Evolutionary conservation across 345 rosid genomes (phyloP), one percentile per base, ranked within the genome.

Genomic region (Eucalyptus urophylla): DNA sequence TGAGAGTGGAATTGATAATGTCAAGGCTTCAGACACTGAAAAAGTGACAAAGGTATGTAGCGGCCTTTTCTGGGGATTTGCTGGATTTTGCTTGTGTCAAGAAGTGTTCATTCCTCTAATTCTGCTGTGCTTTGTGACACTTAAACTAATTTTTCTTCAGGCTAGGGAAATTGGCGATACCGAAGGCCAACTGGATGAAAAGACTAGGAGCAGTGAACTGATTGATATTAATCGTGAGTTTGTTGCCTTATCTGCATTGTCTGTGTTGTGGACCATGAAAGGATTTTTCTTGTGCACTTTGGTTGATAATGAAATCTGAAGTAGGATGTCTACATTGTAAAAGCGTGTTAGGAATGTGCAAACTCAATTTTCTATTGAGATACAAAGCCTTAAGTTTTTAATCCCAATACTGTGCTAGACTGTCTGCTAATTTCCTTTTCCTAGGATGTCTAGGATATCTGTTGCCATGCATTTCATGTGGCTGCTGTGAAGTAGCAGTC

Each of bases 201-300:
- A 93, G 92, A 89, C 91, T 86, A 90, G 92, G 88, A 83, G 50
- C 80, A 92, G 88, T 21, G 92, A 91, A 90, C 91, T 87, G 83
- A 43, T 92, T 24, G 95, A 94, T 87, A 92, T 90, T 89, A 93
- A 88, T 86, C 95, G 99, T 95, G 92, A 94, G 99, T 97, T 60
- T 85, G 89, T 87, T 72, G 27, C 47, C 44, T 22, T 40, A 40
- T 50, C 43, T 88, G 37, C 83, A 65, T 86, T 86, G 29, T 86
- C 62, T 50, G 67, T 51, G 43, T 33, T 45, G 56, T 50, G 29
- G 43, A 31, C 27, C 60, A 17, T 56, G 37, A 21, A 15, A 50
- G 62, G 40, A 86, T 43, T 17, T 17, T 17, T 86, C n/a, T 17
- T 86, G 44, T 31, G 44, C 19, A 33, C 47, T 86, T 56, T 19